Base-by-base conservation (phyloP, 2,329 filamentous ascomycete species). In the Amylocarpus encephaloides region DNA sequence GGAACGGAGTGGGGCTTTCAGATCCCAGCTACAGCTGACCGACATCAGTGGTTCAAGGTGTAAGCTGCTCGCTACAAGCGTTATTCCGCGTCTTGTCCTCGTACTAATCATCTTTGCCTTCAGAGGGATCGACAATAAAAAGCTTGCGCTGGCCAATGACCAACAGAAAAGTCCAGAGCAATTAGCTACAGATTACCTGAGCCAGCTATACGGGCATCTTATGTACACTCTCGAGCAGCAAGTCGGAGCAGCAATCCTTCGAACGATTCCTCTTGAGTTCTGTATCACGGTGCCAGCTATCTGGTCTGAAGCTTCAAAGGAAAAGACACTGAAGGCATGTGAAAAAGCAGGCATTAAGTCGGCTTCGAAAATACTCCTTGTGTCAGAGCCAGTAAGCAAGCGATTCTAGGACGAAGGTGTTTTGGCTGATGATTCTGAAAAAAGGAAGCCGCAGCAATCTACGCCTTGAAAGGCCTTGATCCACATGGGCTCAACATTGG, bases 231-330 rank as follows among this genome's bases (percentile, higher is more conserved):
- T 51, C 13, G 16, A 48, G 16, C 32, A 43, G 12, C 19, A 51
- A 48, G 39, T 51, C n/a, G 49, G 49, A 18, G 30, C 36, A 12
- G 13, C 44, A 13, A 18, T 45, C 15, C 30, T 45, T 10, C 38
- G 29, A 29, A 42, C n/a, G 16, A 29, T 30, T 9, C 39, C 12
- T 43, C 39, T 36, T 3, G 15, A 36, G 34, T 39, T 53, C 13
- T 22, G 40, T 7, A 12, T 53, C 6, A 54, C 52, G 2, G 52
- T 54, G 7, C 52, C 52, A 7, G 52, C 52, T 32, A 41, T 54
- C 16, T 54, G 52, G 52, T 39, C 26, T 33, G 49, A 54, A 10
- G 30, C 16, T 11, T 49, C 52, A 12, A 54, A 52, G 38, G 52
- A 54, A 26, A 48, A 48, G 18, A 54, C 51, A 30, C 26, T 51